These are phyloP conservation scores for Dothidotthia symphoricarpi DNA, from an alignment of 2,329 filamentous ascomycete species.

Conservation along the genomic window DNA sequence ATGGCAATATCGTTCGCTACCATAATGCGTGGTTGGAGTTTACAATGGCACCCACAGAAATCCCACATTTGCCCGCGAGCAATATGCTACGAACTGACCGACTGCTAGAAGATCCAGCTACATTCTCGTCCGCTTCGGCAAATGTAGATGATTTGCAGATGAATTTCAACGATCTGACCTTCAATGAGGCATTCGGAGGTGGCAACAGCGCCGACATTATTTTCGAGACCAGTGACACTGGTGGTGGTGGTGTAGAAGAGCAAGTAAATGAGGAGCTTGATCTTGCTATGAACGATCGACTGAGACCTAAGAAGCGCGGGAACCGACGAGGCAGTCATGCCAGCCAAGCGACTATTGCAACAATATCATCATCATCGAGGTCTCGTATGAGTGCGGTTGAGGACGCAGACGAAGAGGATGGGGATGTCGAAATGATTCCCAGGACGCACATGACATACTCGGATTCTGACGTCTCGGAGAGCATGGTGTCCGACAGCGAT, in stretches of 20 bases:
- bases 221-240: conserved; percentile 32
- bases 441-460: conserved; percentile 25
- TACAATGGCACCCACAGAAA: conserved; percentile 16
- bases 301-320: conserved; percentile 28
- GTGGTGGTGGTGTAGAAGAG: conserved; percentile 11
- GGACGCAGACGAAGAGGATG: conserved; percentile 41
- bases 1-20: conserved; percentile 66
- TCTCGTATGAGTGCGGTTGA: conserved; percentile 44
- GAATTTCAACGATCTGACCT: conserved; percentile 15
- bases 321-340: conserved; percentile 33
- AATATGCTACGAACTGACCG: conserved; percentile 18
- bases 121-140: conserved; percentile 11
- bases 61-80: conserved; percentile 3
- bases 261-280: conserved; percentile 8
- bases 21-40: conserved; percentile 64
- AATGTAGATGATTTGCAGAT: conserved; percentile 12
- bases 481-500: conserved; percentile 42
- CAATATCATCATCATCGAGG: conserved; percentile 42
- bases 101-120: conserved; percentile 24
- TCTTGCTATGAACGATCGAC: conserved; percentile 27
- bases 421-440: conserved; percentile 52
- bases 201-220: conserved; percentile 25
- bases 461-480: conserved; percentile 22
- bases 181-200: conserved; percentile 17
- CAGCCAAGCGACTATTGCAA: conserved; percentile 41